Base-by-base conservation (phyloP, 1,284 basidiomycete species). In the Rhodotorula sp. region DNA sequence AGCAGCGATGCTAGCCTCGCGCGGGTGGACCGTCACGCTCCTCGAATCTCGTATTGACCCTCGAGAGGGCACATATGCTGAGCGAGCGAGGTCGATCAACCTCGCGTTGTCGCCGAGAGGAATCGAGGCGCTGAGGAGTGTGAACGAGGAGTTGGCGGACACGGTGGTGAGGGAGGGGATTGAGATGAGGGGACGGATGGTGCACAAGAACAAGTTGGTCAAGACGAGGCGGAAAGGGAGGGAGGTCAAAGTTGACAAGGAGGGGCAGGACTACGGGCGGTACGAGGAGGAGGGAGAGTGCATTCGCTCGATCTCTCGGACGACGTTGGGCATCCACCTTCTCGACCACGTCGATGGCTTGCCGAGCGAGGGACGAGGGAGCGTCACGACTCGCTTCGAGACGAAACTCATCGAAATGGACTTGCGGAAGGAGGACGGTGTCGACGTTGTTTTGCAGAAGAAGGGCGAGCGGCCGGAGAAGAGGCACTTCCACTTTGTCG, bases 111-210 rank as follows among this genome's bases (percentile, higher is more conserved):
- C 94, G 27, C 87, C 92, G 68, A 88, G 95, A 64, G 95, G 94
- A 70, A 89, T 98, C 66, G 86, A 89, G 74, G 94, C 94, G 46
- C 84, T 98, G 54, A 84, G 88, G 76, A 86, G 88, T 61, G 87
- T 98, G 75, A 89, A 92, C 81, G 84, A 89, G 34, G 85, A 84
- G 48, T 84, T 90, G 60, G 88, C 90, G 34, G 85, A 88, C 70
- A 84, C 88, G 66, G 90, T 97, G 76, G 82, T 96, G 73, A 81
- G 87, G 73, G 85, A 88, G 55, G 89, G 89, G 36, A 93, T 98
- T 80, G 94, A 94, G 72, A 96, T 99, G 93, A 87, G 86, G 72
- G 93, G 91, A 44, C 85, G 96, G 63, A 96, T 98, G 92, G 94
- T 99, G 74, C 95, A 99, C 82, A 60, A 49, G 46, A 68, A 56